These are phyloP conservation scores for Vanilla planifolia DNA, from an alignment of 106 monocot species.

Conservation along the genomic window DNA sequence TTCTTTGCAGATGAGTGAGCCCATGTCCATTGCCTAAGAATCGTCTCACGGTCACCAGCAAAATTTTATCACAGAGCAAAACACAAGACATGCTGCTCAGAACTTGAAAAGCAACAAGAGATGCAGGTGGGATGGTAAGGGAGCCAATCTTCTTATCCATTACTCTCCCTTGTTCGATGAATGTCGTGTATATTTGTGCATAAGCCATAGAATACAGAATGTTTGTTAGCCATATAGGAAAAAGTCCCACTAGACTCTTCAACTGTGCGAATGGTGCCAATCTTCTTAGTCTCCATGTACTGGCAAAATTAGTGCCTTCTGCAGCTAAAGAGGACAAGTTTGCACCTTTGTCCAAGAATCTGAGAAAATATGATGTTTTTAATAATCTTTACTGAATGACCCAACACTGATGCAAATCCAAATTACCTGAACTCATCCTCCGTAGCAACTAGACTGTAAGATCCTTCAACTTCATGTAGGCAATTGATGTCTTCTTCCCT, in stretches of 20 bases:
- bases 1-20: slow-evolving; percentile 25
- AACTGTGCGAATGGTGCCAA: slow-evolving; percentile 45
- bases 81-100: slow-evolving; percentile 29
- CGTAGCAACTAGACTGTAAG: slow-evolving; percentile 12
- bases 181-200: slow-evolving; percentile 52
- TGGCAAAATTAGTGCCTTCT: neutral
- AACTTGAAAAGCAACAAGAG: slow-evolving; percentile 44
- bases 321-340: slow-evolving; percentile 10
- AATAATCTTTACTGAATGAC: too few species aligned
- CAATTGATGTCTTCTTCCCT: slow-evolving; percentile 11
- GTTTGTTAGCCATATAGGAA: slow-evolving; percentile 56
- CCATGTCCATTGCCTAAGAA: neutral
- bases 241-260: slow-evolving; percentile 40
- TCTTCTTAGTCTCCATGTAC: slow-evolving; percentile 21
- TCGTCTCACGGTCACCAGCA: slow-evolving; percentile 9
- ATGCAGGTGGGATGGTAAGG: slow-evolving; percentile 51
- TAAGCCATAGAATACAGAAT: slow-evolving; percentile 32
- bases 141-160: slow-evolving; percentile 38
- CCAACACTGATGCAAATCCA: too few species aligned
- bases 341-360: slow-evolving; percentile 33
- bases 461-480: slow-evolving; percentile 16
- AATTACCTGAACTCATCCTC: slow-evolving; percentile 31
- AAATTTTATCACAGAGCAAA: too few species aligned
- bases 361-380: slow-evolving; percentile 1
- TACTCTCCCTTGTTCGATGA: slow-evolving; percentile 49